A percentile compares a stretch with the other conserved stretches of the same genome.
Evolutionary conservation across 176 grass and related monocot species (phyloP).

Genomic region (Elymus sibiricus): DNA sequence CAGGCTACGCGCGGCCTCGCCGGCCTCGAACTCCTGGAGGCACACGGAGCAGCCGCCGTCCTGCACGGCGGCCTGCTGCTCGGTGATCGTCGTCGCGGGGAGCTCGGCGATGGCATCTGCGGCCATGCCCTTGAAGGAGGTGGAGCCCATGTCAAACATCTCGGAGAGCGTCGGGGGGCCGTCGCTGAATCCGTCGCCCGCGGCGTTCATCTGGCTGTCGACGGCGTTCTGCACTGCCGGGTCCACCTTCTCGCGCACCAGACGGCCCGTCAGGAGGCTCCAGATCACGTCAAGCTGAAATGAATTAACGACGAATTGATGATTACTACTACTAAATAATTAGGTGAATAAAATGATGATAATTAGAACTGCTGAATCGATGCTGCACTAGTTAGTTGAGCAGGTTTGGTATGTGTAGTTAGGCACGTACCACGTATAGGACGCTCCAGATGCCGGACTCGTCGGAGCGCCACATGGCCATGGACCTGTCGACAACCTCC

Average conservation of each 20-base stretch:
- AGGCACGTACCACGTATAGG: slow-evolving; percentile 53
- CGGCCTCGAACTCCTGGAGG: slow-evolving; percentile 72
- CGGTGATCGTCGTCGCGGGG: slow-evolving; percentile 33
- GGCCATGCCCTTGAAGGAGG: slow-evolving; percentile 39
- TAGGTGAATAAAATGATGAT: not conserved
- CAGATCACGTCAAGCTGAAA: slow-evolving; percentile 67
- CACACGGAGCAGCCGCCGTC: slow-evolving; percentile 67
- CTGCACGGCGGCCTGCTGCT: not conserved
- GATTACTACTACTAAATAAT: not conserved
- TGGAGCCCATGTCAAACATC: slow-evolving; percentile 52
- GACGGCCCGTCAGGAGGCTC: slow-evolving; percentile 73
- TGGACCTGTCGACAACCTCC: slow-evolving; percentile 71
- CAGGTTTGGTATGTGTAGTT: not conserved
- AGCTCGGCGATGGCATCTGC: slow-evolving; percentile 48
- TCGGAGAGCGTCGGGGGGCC: slow-evolving; percentile 30
- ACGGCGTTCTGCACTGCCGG: slow-evolving; percentile 90
- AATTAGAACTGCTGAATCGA: not conserved
- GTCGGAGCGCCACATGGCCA: slow-evolving; percentile 66
- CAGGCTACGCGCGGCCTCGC: slow-evolving; percentile 51
- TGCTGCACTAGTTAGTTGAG: not conserved
- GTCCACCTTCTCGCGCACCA: slow-evolving; percentile 85
- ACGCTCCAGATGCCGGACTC: slow-evolving; percentile 64
- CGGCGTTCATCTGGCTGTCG: slow-evolving; percentile 85
- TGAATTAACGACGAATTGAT: not conserved
- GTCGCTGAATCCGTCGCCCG: slow-evolving; percentile 34